Conservation (phyloP, 2,329 filamentous ascomycete genomes). For the Ophiostoma perfectum region DNA sequence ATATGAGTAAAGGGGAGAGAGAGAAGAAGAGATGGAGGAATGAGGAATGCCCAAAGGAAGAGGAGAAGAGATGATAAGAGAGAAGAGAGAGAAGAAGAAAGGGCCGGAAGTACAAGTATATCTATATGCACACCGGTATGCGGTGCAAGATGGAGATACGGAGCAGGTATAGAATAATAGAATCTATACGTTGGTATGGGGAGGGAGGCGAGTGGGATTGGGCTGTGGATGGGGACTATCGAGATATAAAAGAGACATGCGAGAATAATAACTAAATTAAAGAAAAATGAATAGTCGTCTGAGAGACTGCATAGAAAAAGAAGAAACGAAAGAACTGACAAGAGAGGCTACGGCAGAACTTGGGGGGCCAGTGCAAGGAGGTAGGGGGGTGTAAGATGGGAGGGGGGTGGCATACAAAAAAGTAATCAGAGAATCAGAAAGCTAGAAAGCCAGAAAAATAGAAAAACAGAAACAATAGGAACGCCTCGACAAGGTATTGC, state of each 20-base stretch:
- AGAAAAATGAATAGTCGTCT: not conserved
- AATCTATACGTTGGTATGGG: slow-evolving; percentile 1
- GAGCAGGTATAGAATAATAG: not conserved
- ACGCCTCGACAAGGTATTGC: not conserved
- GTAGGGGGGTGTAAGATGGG: not conserved
- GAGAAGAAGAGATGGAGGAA: not conserved
- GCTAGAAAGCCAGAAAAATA: not conserved
- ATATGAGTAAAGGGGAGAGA: not conserved
- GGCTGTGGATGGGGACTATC: not conserved
- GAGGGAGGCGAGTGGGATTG: slow-evolving; percentile 7
- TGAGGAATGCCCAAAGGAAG: not conserved
- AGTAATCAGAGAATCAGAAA: not conserved
- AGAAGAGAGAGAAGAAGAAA: not conserved
- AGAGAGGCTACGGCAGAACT: not conserved
- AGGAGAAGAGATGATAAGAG: not conserved
- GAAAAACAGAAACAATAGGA: not conserved
- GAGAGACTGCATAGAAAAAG: not conserved
- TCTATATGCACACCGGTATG: slow-evolving; percentile 8
- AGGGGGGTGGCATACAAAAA: not conserved
- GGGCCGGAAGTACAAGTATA: slow-evolving; percentile 3
- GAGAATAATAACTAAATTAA: not conserved
- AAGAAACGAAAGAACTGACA: not conserved
- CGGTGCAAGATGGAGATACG: not conserved
- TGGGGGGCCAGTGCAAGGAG: not conserved
- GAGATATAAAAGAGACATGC: slow-evolving; percentile 9